Base-by-base conservation (phyloP, 192 early-diverging fungal species). In the Cetraspora pellucida region DNA sequence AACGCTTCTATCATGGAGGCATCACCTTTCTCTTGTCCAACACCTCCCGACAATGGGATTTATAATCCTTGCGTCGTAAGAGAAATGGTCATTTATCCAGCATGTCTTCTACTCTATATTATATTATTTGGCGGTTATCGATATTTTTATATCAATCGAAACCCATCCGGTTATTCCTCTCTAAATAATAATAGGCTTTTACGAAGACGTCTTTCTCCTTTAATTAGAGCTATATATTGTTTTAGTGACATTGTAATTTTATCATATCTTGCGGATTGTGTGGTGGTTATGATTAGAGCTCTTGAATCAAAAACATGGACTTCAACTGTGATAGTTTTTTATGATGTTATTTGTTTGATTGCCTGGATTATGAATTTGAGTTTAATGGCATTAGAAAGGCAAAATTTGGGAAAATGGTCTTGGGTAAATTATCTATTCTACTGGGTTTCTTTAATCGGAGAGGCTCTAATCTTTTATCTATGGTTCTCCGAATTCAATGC, bases 381-480 rank as follows among this genome's bases (percentile, higher is more conserved):
- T 5, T 45, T 78, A 19, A 82, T 87, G 57, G n/a, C 59, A 25
- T 19, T 81, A 28, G 86, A 89, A 59, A 55, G 77, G 31, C 71
- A 74, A 4, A 81, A 71, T 45, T 80, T 77, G 7, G 77, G 83
- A 3, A 75, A 81, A 70, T 89, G 86, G 86, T 80, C 83, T 57
- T 87, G 85, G 83, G 76, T 82, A 28, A 82, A 87, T 37, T 87
- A 89, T 81, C 47, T 57, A 1, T 90, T 90, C 54, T 90, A 87
- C 86, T 75, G 74, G 44, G 43, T 85, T 6, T 81, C 84, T 3
- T 63, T 81, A 21, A 43, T 83, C 4, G 78, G 81, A 3, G 89
- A 90, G 55, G 77, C 81, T 0, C 68, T 85, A 10, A 72, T 88
- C 52, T 80, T 81, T 21, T 86, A 80, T 79, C 59, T 80, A 46